A percentile compares a stretch with the other conserved stretches of the same genome.
phyloP scores from a whole-genome alignment of 179 eudicot genomes.

The Actinidia chinensis region DNA sequence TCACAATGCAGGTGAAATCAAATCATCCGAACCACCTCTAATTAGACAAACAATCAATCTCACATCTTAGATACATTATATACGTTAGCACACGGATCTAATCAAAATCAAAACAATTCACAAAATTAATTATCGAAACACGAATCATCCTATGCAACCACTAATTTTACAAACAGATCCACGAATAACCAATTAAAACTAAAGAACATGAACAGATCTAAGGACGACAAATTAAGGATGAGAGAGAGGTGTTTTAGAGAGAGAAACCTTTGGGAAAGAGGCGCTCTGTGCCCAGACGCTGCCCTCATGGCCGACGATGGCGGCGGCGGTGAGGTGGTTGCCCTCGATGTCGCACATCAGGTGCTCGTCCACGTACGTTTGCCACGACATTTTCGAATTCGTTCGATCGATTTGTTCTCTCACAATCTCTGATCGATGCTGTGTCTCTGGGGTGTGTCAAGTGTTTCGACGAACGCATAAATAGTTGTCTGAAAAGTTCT shows the following conservation, averaged over 20 bases:
- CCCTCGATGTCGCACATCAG: slow-evolving; percentile 51
- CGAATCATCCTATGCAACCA: not conserved
- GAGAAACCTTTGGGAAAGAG: slow-evolving; percentile 25
- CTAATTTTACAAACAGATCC: not conserved
- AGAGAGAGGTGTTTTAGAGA: not conserved
- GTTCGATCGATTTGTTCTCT: not conserved
- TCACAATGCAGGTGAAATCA: not conserved
- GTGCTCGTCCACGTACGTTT: slow-evolving; percentile 58
- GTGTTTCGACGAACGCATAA: not conserved
- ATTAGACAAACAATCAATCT: slow-evolving; percentile 2
- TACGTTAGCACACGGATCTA: slow-evolving; percentile 1
- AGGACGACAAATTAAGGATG: not conserved
- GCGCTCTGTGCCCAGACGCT: slow-evolving; percentile 52
- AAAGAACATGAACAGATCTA: not conserved
- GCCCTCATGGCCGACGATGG: slow-evolving; percentile 50
- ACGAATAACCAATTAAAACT: not conserved
- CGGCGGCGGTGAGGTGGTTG: slow-evolving; percentile 45
- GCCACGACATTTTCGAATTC: slow-evolving; percentile 46
- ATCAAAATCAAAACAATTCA: not conserved
- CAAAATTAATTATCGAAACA: not conserved
- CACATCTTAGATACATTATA: not conserved
- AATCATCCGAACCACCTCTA: not conserved
- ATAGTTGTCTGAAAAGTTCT: slow-evolving; percentile 20
- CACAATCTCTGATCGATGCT: not conserved
- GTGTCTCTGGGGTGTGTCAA: slow-evolving; percentile 4